Evolutionary conservation across 352 stramenopile species (phyloP), one percentile per base, ranked within the genome.

Genomic region (Pythium monospermum): DNA sequence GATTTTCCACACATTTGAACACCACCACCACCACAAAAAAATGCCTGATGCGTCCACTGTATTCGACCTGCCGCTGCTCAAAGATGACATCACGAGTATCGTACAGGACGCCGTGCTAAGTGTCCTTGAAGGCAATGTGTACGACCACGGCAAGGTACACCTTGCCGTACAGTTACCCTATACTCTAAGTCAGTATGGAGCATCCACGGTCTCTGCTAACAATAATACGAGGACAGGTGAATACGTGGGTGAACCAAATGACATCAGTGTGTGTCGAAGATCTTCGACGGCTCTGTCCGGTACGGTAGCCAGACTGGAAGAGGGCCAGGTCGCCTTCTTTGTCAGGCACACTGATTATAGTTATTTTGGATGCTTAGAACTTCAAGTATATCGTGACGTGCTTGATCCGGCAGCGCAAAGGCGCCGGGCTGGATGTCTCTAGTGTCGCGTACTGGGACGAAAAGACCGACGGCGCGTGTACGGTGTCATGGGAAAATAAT

Each of bases 361-460:
- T 39, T 10, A 11, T 25, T 6, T n/a, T 3, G 19, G 45, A 10
- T 5, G 18, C 31, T 16, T 49, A 91, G 80, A 84, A 91, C 56
- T 91, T 91, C 73, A 91, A 91, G 62, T 91, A 86, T 59, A 81
- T 91, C 31, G 76, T 87, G 4, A 82, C 76, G 40, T 89, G 77
- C 41, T 71, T 76, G 43, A 56, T 91, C 32, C 68, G 74, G 1
- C 76, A 91, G 54, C 70, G 73, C 43, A 87, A 87, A 37, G 76
- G 73, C 15, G 76, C 52, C 11, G 77, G 80, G 10, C 26, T 89
- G 30, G 77, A 91, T 44, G 56, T 87, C 25, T 68, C 65, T 49
- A 88, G 80, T 33, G 57, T 57, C 1, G 71, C 77, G 3, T 85
- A 71, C 43, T 91, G 80, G 80, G 77, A 91, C 41, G 75, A 91